Percentiles rank a stretch among this genome's conserved stretches.
Evolutionary conservation across 2,329 filamentous ascomycete genomes (phyloP).

Genomic region (Alternaria hordeiaustralica): DNA sequence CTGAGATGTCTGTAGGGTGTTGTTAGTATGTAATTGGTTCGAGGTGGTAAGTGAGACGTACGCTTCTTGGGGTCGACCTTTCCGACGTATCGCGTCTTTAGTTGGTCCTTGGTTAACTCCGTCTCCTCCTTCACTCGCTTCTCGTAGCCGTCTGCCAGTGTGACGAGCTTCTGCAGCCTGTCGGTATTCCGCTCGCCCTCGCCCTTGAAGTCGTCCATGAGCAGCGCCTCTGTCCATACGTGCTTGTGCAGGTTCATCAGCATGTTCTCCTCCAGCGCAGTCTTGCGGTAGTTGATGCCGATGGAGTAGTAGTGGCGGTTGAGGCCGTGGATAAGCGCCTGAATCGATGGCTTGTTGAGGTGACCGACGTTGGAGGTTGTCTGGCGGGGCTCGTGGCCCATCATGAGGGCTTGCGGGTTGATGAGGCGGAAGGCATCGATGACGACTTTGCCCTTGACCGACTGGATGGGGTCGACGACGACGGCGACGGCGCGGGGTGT

Average conservation of each 20-base stretch:
- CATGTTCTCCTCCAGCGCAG: conserved; percentile 98
- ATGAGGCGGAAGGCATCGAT: conserved; percentile 99
- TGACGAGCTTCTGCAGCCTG: conserved; percentile 82
- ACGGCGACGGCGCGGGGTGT: conserved; percentile 96
- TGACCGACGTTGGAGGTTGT: conserved; percentile 98
- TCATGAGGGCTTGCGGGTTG: conserved; percentile 96
- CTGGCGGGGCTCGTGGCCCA: conserved; percentile 96
- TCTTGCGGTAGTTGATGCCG: conserved; percentile 97
- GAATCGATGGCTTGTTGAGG: conserved; percentile 99
- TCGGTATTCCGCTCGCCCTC: conserved; percentile 89
- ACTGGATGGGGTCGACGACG: conserved; percentile 98
- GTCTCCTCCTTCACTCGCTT: conserved; percentile 99
- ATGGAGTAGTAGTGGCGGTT: conserved; percentile 99
- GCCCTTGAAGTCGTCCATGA: conserved; percentile 93
- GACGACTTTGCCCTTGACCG: conserved; percentile 98
- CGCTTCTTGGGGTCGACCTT: conserved; percentile 99
- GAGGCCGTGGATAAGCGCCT: conserved; percentile 95
- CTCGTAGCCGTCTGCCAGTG: conserved; percentile 93
- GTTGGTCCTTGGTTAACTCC: conserved; percentile 92
- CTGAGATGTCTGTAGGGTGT: conserved; percentile 72
- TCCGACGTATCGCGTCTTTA: conserved; percentile 98
- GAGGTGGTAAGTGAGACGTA: no score
- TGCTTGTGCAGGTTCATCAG: conserved; percentile 99
- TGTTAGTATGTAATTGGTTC: no score
- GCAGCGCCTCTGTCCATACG: conserved; percentile 95